Percentiles rank a stretch among this genome's conserved stretches.
Evolutionary conservation across 2,329 filamentous ascomycete genomes (phyloP).

Genomic region (Calonectria multiphialidica): DNA sequence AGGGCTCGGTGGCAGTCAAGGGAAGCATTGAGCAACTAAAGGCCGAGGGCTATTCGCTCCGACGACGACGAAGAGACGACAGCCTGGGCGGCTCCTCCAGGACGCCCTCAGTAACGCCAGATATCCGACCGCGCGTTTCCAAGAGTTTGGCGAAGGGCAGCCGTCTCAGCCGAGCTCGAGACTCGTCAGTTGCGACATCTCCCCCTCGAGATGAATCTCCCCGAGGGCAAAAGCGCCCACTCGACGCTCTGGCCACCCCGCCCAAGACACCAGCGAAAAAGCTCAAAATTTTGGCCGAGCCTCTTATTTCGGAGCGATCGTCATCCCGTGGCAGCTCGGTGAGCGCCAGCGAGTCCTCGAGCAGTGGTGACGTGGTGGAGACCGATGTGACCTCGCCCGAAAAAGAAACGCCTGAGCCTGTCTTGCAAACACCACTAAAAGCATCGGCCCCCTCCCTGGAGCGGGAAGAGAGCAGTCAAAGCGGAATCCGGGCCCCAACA

Average conservation of each 20-base stretch:
- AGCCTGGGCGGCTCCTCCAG: constrained; percentile 64
- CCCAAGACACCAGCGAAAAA: constrained; percentile 68
- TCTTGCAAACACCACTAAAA: constrained; percentile 46
- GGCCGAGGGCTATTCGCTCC: constrained; percentile 66
- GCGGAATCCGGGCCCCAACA: constrained; percentile 4
- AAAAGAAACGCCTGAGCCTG: constrained; percentile 57
- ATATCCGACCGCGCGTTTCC: constrained; percentile 64
- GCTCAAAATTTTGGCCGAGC: constrained; percentile 50
- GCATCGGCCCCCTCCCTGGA: constrained; percentile 7
- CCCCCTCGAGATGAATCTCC: constrained; percentile 43
- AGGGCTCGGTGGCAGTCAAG: constrained; percentile 59
- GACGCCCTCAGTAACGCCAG: constrained; percentile 68
- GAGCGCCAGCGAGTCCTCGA: constrained; percentile 43
- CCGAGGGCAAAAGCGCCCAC: constrained; percentile 53
- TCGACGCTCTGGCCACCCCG: constrained; percentile 62
- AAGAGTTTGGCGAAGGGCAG: constrained; percentile 53
- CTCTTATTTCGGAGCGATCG: constrained; percentile 42
- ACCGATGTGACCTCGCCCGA: constrained; percentile 65
- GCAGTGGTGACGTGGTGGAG: constrained; percentile 45
- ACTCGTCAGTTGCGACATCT: constrained; percentile 47
- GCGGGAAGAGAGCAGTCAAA: constrained; percentile 22
- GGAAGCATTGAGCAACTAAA: constrained; percentile 66
- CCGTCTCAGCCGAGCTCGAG: constrained; percentile 48
- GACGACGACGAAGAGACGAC: constrained; percentile 64
- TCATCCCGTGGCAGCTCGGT: constrained; percentile 55